phyloP scores from a whole-genome alignment of 2,329 filamentous ascomycete genomes.

The Teratosphaeriaceae sp. region DNA sequence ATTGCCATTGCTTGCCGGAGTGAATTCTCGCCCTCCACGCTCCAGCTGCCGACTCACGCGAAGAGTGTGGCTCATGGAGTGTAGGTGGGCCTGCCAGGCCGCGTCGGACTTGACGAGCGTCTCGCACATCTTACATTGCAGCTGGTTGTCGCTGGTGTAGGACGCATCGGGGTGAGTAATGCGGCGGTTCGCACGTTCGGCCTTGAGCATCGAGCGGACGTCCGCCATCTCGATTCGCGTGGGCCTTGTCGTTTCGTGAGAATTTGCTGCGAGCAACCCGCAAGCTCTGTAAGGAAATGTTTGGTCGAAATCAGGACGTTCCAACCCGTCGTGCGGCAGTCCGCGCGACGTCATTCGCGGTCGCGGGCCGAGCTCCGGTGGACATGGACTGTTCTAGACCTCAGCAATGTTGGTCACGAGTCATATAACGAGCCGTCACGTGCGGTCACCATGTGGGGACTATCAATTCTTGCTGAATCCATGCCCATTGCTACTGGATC shows the following conservation, averaged over 20 bases:
- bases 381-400: no score
- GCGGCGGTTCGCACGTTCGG: constrained; percentile 66
- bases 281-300: no score
- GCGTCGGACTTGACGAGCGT: constrained; percentile 58
- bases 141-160: constrained; percentile 61
- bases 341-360: no score
- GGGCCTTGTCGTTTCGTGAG: neutral
- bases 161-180: constrained; percentile 63
- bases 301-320: no score
- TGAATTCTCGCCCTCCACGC: constrained; percentile 12
- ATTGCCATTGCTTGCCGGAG: constrained; percentile 7
- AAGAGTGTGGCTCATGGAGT: constrained; percentile 44
- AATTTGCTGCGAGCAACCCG: neutral
- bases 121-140: constrained; percentile 62
- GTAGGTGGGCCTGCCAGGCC: constrained; percentile 58
- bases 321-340: no score
- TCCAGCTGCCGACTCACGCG: constrained; percentile 21
- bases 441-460: no score
- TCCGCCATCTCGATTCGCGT: constrained; percentile 57
- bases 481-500: no score
- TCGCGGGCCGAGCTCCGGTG: no score
- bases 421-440: no score
- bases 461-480: no score
- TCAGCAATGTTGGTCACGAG: no score
- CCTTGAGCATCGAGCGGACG: constrained; percentile 70